phyloP scores from a whole-genome alignment of 2,329 filamentous ascomycete species.

The Apiospora phragmitis region DNA sequence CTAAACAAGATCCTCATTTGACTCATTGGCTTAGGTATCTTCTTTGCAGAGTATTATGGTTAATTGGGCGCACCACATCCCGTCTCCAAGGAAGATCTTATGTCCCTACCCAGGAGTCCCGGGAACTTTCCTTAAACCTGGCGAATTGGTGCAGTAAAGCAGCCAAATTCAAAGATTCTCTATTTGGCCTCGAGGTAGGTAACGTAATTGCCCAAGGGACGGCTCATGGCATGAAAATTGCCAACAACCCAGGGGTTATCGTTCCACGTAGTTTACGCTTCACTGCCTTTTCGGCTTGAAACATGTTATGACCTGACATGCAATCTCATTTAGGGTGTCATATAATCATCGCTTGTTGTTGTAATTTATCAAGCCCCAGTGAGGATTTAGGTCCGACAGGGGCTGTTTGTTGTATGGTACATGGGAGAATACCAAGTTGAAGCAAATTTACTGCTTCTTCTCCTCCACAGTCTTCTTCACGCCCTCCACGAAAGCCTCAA shows the following conservation, averaged over 20 bases:
- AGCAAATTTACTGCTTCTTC: constrained; percentile 29
- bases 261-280: not conserved
- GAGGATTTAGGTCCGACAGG: not conserved
- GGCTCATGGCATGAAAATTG: not conserved
- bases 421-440: not conserved
- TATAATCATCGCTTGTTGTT: not conserved
- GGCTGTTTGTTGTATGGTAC: not conserved
- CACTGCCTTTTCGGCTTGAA: not conserved
- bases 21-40: not conserved
- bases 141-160: no score
- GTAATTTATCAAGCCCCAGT: not conserved
- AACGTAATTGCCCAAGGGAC: not conserved
- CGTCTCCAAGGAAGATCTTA: not conserved
- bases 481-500: constrained; percentile 89
- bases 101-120: not conserved
- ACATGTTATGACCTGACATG: no score
- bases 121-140: not conserved
- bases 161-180: no score
- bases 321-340: not conserved
- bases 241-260: not conserved
- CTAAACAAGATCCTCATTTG: not conserved
- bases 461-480: constrained; percentile 78
- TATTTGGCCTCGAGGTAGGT: not conserved
- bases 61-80: not conserved
- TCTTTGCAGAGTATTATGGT: not conserved